Evolutionary conservation across 2,329 filamentous ascomycete species (phyloP).

Genomic region (Ophiocordyceps camponoti-floridani): DNA sequence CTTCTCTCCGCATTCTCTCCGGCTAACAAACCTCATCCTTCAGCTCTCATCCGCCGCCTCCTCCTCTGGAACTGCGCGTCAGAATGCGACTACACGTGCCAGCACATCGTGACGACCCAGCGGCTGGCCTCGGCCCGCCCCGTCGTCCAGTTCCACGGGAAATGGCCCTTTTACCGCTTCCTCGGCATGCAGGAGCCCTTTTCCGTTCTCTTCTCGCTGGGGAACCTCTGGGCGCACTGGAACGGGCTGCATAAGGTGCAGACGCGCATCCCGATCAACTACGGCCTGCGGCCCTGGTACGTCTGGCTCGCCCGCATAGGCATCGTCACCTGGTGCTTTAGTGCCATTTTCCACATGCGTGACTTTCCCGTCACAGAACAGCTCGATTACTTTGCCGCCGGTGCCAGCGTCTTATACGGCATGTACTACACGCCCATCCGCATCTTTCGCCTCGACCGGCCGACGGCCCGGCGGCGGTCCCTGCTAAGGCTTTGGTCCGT

Average conservation of each 20-base stretch:
- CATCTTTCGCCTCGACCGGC: conserved; percentile 63
- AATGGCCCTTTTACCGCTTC: conserved; percentile 91
- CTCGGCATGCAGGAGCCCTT: conserved; percentile 90
- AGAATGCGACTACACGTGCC: conserved; percentile 97
- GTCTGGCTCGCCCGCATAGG: conserved; percentile 64
- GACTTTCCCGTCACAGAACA: conserved; percentile 81
- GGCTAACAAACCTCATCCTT: not conserved
- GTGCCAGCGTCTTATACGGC: conserved; percentile 77
- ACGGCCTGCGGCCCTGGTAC: conserved; percentile 69
- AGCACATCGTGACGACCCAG: conserved; percentile 68
- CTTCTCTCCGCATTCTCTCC: not conserved
- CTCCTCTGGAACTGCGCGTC: conserved; percentile 82
- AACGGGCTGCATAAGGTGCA: conserved; percentile 56
- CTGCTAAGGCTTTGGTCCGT: conserved; percentile 59
- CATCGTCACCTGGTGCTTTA: conserved; percentile 70
- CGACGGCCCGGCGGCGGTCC: conserved; percentile 20
- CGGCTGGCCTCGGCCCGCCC: conserved; percentile 49
- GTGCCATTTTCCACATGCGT: conserved; percentile 79
- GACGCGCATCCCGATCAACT: conserved; percentile 49
- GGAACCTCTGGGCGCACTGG: conserved; percentile 79
- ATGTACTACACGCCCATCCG: conserved; percentile 72
- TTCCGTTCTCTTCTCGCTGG: conserved; percentile 78
- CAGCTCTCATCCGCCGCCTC: conserved; percentile 69
- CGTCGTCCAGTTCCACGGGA: conserved; percentile 88
- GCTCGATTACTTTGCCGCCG: conserved; percentile 89